Evolutionary conservation across 306 rosid genomes (phyloP).

Genomic region (Crotalaria pallida): DNA sequence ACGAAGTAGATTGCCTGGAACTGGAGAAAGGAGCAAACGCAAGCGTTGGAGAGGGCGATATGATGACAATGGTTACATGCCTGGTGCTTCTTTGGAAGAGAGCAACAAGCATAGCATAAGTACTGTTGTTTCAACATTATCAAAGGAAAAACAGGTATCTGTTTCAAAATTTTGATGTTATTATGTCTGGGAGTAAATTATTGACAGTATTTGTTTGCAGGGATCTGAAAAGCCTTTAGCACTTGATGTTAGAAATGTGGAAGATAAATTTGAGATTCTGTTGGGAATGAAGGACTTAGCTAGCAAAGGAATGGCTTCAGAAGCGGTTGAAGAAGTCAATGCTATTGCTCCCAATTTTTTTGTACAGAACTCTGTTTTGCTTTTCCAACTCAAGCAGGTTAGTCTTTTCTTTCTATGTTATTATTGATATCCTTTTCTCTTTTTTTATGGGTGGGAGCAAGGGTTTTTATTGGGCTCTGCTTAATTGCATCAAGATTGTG

Average conservation of each 20-base stretch:
- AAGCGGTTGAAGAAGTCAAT: constrained; percentile 81
- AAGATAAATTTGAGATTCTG: constrained; percentile 74
- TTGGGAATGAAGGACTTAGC: constrained; percentile 90
- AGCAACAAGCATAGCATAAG: constrained; percentile 43
- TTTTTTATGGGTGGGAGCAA: not conserved
- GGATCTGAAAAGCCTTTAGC: constrained; percentile 48
- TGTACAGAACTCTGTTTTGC: constrained; percentile 62
- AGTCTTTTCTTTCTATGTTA: constrained; percentile 20
- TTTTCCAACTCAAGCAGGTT: constrained; percentile 96
- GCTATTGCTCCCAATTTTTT: constrained; percentile 73
- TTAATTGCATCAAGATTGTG: not conserved
- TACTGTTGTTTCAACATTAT: constrained; percentile 28
- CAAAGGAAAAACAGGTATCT: constrained; percentile 74
- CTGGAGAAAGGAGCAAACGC: constrained; percentile 81
- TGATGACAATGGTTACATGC: constrained; percentile 48
- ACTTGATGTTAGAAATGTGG: constrained; percentile 38
- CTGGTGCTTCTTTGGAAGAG: constrained; percentile 45
- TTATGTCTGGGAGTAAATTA: constrained; percentile 7
- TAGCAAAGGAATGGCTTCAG: constrained; percentile 84
- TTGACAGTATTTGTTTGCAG: constrained; percentile 42
- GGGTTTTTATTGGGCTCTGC: not conserved
- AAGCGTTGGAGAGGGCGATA: constrained; percentile 95
- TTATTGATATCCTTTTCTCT: not conserved
- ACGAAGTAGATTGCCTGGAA: constrained; percentile 49
- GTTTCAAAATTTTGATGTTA: not conserved